phyloP scores from a whole-genome alignment of 768 basidiomycete species.

The Cantharellus cinnabarinus region DNA sequence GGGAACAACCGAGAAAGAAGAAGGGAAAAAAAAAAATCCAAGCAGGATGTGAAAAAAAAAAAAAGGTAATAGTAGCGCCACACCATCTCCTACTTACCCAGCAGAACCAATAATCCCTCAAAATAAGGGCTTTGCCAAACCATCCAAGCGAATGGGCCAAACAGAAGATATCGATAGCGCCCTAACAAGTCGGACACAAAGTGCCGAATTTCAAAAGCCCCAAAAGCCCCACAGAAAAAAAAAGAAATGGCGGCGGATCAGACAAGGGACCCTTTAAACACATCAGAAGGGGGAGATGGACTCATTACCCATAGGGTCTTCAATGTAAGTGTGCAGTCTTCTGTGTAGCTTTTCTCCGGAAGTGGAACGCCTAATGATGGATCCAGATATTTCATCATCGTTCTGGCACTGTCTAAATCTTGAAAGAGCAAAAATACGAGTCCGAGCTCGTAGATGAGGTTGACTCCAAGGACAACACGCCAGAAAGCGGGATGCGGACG shows the following conservation, averaged over 20 bases:
- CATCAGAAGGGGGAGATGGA: not conserved
- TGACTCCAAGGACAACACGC: slow-evolving; percentile 59
- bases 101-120: slow-evolving; percentile 87
- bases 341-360: slow-evolving; percentile 73
- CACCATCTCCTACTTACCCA: slow-evolving; percentile 31
- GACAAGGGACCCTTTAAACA: not conserved
- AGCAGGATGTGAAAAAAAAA: too few relatives aligned
- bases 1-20: too few relatives aligned
- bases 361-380: slow-evolving; percentile 46
- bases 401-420: slow-evolving; percentile 53
- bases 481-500: slow-evolving; percentile 74
- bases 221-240: not conserved
- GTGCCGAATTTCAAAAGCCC: too few relatives aligned
- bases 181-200: slow-evolving; percentile 19
- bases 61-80: too few relatives aligned
- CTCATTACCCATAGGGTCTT: slow-evolving; percentile 42
- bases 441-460: slow-evolving; percentile 63
- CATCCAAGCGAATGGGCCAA: slow-evolving; percentile 69
- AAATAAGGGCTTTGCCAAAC: slow-evolving; percentile 80
- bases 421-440: slow-evolving; percentile 76
- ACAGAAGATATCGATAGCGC: slow-evolving; percentile 73
- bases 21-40: slow-evolving; percentile 5
- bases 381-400: slow-evolving; percentile 66
- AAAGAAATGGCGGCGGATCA: too few relatives aligned
- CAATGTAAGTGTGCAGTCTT: slow-evolving; percentile 47